Percentiles rank a stretch among this genome's conserved stretches.
These are phyloP conservation scores for Trichoderma reesei DNA, from an alignment of 495 filamentous ascomycete species.

Conservation along the genomic window DNA sequence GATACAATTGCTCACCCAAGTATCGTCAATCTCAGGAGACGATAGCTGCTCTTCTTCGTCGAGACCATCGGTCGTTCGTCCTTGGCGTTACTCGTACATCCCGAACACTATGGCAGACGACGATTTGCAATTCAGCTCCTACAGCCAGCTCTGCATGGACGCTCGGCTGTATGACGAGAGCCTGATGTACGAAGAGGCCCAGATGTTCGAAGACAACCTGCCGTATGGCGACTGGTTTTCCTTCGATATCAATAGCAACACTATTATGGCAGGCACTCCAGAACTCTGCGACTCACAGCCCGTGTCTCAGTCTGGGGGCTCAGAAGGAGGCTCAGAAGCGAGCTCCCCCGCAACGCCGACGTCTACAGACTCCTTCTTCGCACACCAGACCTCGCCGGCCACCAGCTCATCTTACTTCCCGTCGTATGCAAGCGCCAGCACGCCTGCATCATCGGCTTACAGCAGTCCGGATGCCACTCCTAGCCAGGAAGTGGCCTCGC, in stretches of 20 bases:
- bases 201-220: slow-evolving; percentile 3
- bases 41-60: neutral
- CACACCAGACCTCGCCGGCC: neutral
- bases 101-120: neutral
- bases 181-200: neutral
- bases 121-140: neutral
- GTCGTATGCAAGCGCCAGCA: neutral
- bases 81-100: neutral
- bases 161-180: neutral
- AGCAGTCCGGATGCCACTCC: neutral
- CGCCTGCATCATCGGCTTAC: slow-evolving; percentile 1
- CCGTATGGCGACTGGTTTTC: neutral
- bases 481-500: neutral
- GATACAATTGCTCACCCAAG: neutral
- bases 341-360: neutral
- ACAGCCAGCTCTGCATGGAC: neutral
- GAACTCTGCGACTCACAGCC: slow-evolving; percentile 7
- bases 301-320: neutral
- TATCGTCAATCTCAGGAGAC: neutral
- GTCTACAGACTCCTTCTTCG: slow-evolving; percentile 1
- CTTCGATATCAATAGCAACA: neutral
- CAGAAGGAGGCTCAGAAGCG: neutral
- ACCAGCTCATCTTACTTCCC: neutral
- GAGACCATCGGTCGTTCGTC: neutral
- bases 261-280: neutral